These are phyloP conservation scores for Pichia californica DNA, from an alignment of 805 yeast genomes.

Conservation along the genomic window DNA sequence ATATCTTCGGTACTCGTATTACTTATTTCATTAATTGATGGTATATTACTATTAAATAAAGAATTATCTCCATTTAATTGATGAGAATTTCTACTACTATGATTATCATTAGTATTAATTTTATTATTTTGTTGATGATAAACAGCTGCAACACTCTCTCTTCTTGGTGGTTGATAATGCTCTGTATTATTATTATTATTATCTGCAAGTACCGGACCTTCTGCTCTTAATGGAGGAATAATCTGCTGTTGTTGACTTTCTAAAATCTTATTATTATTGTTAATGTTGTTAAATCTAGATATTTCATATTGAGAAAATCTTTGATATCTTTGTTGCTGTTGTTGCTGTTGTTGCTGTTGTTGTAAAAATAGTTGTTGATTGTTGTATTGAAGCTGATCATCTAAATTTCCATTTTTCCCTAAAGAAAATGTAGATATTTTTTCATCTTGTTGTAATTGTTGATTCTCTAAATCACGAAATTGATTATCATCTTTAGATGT, in stretches of 20 bases:
- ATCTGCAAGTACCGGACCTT: constrained; percentile 24
- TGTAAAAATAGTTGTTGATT: constrained; percentile 4
- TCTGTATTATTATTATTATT: constrained; percentile 8
- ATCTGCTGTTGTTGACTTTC: constrained; percentile 18
- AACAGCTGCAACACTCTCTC: constrained; percentile 28
- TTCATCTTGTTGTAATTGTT: too few species aligned
- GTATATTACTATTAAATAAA: too few species aligned
- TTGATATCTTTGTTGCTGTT: neutral
- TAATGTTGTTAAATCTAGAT: neutral
- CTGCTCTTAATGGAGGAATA: constrained; percentile 29
- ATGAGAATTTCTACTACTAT: neutral
- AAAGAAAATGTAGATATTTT: too few species aligned
- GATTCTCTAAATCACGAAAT: too few species aligned
- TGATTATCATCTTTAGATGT: too few species aligned
- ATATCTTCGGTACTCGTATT: too few species aligned
- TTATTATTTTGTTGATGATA: constrained; percentile 16
- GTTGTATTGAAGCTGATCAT: neutral
- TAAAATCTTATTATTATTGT: neutral
- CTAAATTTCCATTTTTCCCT: too few species aligned
- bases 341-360: constrained; percentile 7
- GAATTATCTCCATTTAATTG: too few species aligned
- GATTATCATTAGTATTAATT: neutral
- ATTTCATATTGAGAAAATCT: neutral
- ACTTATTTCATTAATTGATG: too few species aligned
- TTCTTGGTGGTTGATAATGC: constrained; percentile 16